Conservation (phyloP, 805 yeast species). For the Saccharomycopsis sp. region DNA sequence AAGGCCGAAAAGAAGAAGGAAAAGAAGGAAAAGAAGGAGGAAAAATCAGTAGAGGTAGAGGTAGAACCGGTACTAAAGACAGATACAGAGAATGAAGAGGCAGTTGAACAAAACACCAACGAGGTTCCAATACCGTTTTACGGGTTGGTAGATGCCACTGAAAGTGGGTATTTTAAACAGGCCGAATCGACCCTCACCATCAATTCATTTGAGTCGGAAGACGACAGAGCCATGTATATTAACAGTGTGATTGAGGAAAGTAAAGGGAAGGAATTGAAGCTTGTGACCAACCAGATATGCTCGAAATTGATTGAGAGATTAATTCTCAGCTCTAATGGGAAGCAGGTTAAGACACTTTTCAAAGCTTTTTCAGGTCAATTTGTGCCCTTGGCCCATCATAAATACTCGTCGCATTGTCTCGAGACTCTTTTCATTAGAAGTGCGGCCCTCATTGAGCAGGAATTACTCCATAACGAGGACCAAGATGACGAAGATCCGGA, state of each 20-base stretch:
- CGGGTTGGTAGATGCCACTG: constrained; percentile 80
- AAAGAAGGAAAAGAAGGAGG: neutral
- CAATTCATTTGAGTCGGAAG: constrained; percentile 67
- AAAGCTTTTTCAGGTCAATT: constrained; percentile 68
- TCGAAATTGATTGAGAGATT: constrained; percentile 88
- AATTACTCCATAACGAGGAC: constrained; percentile 42
- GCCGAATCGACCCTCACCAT: constrained; percentile 83
- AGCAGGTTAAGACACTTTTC: constrained; percentile 60
- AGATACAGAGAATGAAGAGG: constrained; percentile 17
- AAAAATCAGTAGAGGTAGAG: neutral
- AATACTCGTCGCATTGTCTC: constrained; percentile 88
- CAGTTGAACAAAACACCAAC: constrained; percentile 20
- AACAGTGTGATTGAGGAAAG: constrained; percentile 78
- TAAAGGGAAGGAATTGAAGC: constrained; percentile 80
- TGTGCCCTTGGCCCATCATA: constrained; percentile 72
- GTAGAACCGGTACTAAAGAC: constrained; percentile 9
- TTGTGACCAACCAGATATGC: constrained; percentile 91
- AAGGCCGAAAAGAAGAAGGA: neutral
- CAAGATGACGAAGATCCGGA: constrained; percentile 30
- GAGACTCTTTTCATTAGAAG: constrained; percentile 76
- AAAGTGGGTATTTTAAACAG: constrained; percentile 84
- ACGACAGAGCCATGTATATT: constrained; percentile 69
- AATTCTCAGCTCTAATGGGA: constrained; percentile 56
- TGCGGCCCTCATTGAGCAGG: constrained; percentile 72
- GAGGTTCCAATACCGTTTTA: constrained; percentile 50